Evolutionary conservation across 805 yeast species (phyloP).

Genomic region (Ogataea naganishii): DNA sequence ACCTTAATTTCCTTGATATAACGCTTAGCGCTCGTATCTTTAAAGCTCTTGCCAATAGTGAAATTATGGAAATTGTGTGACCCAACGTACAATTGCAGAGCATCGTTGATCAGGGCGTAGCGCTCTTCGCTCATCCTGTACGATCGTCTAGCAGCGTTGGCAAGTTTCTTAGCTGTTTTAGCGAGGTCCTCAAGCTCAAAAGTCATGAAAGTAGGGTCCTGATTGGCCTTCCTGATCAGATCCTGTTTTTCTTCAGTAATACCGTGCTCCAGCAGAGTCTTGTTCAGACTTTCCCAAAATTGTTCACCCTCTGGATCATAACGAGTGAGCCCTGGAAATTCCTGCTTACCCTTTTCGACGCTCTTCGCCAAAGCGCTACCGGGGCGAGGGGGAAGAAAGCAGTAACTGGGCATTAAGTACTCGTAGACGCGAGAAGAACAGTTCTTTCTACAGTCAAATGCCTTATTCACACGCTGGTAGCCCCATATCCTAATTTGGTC

Average conservation of each 20-base stretch:
- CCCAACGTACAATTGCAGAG: slow-evolving; percentile 70
- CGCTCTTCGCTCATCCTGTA: slow-evolving; percentile 61
- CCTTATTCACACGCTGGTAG: slow-evolving; percentile 75
- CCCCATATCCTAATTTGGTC: slow-evolving; percentile 92
- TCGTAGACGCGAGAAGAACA: slow-evolving; percentile 96
- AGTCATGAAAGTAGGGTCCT: slow-evolving; percentile 26
- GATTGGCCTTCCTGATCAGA: slow-evolving; percentile 26
- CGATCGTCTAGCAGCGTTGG: slow-evolving; percentile 56
- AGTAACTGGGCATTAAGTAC: slow-evolving; percentile 85
- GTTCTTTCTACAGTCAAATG: slow-evolving; percentile 91
- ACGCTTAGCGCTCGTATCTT: slow-evolving; percentile 79
- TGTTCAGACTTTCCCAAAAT: slow-evolving; percentile 58
- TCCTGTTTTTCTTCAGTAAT: slow-evolving; percentile 30
- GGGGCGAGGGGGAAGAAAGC: slow-evolving; percentile 88
- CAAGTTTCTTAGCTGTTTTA: slow-evolving; percentile 50
- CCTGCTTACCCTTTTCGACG: slow-evolving; percentile 41
- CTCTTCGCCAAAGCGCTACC: slow-evolving; percentile 53
- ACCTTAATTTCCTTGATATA: slow-evolving; percentile 74
- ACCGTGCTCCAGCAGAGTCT: slow-evolving; percentile 28
- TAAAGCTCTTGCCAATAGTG: slow-evolving; percentile 47
- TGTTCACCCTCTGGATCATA: slow-evolving; percentile 59
- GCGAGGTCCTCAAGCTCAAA: slow-evolving; percentile 24
- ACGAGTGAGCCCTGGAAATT: slow-evolving; percentile 51
- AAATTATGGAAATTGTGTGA: slow-evolving; percentile 71
- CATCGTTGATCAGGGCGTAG: slow-evolving; percentile 52